Percentiles rank a stretch among this genome's conserved stretches.
These are phyloP conservation scores for Lachancea fermentati DNA, from an alignment of 805 yeast species.

Conservation along the genomic window DNA sequence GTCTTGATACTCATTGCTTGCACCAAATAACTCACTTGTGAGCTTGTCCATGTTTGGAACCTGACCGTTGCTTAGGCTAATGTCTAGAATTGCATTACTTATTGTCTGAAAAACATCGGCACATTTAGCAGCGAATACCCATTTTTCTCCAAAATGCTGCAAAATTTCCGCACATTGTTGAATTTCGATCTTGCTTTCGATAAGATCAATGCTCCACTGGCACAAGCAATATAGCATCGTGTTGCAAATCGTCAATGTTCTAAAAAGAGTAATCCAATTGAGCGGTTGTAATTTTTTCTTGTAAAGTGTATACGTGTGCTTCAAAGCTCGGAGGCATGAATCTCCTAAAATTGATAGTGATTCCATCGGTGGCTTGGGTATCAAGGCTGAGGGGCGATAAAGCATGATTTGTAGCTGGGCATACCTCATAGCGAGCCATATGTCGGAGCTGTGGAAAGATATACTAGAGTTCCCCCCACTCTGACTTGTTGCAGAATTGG, in stretches of 20 bases:
- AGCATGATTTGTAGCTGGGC: constrained; percentile 42
- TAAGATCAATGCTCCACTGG: constrained; percentile 41
- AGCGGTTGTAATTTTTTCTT: constrained; percentile 40
- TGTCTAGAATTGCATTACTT: constrained; percentile 41
- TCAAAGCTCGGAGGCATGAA: constrained; percentile 40
- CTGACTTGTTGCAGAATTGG: constrained; percentile 15
- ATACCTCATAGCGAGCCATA: constrained; percentile 38
- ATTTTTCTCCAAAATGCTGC: constrained; percentile 40
- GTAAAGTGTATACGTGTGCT: constrained; percentile 42
- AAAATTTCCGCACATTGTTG: constrained; percentile 42
- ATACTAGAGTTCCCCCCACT: constrained; percentile 13
- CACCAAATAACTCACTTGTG: constrained; percentile 38
- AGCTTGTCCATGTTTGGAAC: constrained; percentile 38
- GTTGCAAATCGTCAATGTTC: constrained; percentile 43
- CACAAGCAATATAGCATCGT: constrained; percentile 43
- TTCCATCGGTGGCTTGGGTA: constrained; percentile 40
- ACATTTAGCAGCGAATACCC: constrained; percentile 43
- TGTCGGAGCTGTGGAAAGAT: constrained; percentile 33
- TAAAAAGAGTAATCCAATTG: constrained; percentile 45
- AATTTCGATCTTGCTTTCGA: constrained; percentile 42
- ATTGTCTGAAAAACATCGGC: constrained; percentile 41
- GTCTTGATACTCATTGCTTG: constrained; percentile 41
- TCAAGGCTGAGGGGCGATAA: constrained; percentile 45
- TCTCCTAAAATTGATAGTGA: constrained; percentile 40
- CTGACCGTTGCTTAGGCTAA: constrained; percentile 36